Evolutionary conservation across 108 stramenopile genomes (phyloP).

Genomic region (Nitzschia palea): DNA sequence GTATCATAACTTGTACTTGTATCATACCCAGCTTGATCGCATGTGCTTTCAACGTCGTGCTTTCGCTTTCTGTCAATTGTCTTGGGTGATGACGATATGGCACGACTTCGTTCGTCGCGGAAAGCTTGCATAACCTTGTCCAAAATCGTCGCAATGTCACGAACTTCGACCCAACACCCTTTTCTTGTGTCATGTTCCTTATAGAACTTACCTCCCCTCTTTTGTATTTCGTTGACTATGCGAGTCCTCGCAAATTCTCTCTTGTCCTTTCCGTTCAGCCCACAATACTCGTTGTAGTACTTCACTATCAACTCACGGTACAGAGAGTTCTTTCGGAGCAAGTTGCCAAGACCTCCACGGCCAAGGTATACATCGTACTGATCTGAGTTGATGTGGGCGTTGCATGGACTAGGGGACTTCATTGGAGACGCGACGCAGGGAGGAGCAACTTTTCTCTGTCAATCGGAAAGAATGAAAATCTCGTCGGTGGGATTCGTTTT

Average conservation of each 20-base stretch:
- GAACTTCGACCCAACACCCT: neutral
- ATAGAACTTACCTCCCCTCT: neutral
- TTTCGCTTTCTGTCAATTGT: too few species aligned
- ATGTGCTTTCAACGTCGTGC: too few species aligned
- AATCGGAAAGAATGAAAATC: too few species aligned
- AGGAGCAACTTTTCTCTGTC: too few species aligned
- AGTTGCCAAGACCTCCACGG: neutral
- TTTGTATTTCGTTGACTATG: neutral
- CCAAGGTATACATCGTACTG: slow-evolving; percentile 3
- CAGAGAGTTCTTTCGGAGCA: neutral
- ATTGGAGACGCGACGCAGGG: too few species aligned
- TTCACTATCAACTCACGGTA: neutral
- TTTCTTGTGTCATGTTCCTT: neutral
- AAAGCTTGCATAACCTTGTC: neutral
- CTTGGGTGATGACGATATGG: too few species aligned
- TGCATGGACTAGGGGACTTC: too few species aligned
- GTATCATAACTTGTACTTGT: too few species aligned
- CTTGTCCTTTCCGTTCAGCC: neutral
- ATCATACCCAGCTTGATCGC: too few species aligned
- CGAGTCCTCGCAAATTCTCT: neutral
- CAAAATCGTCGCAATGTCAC: neutral
- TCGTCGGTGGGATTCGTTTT: too few species aligned
- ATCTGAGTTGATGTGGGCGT: too few species aligned
- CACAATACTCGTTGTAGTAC: neutral
- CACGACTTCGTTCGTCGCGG: too few species aligned